Conservation (phyloP, 768 basidiomycete species). For the Podaxis sp. region DNA sequence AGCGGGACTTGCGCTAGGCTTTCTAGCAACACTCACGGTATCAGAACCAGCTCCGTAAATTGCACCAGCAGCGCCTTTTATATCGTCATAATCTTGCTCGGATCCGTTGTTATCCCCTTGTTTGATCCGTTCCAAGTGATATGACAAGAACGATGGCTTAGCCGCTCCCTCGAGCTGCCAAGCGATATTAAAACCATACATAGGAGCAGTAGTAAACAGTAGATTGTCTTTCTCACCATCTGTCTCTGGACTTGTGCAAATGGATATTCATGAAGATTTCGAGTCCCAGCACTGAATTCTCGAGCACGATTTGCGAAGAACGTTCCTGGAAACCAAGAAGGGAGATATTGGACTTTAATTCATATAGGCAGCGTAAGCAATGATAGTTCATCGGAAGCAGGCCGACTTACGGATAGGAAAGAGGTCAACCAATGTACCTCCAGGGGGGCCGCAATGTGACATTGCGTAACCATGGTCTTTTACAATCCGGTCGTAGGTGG, state of each 20-base stretch:
- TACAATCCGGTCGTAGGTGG: background rate
- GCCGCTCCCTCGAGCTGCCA: background rate
- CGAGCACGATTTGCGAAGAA: conserved; percentile 20
- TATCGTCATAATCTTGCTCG: conserved; percentile 21
- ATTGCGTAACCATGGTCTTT: background rate
- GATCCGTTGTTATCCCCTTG: background rate
- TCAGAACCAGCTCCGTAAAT: conserved; percentile 69
- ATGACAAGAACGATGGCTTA: background rate
- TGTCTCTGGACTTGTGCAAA: conserved; percentile 18
- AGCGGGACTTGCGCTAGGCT: too few relatives aligned
- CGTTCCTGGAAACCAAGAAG: conserved; percentile 28
- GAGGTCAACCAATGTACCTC: conserved; percentile 9
- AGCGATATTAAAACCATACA: background rate
- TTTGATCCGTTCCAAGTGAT: background rate
- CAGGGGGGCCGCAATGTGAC: conserved; percentile 3
- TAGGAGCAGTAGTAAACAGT: background rate
- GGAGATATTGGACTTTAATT: conserved; percentile 20
- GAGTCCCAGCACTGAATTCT: conserved; percentile 6
- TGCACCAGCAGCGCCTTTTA: conserved; percentile 77
- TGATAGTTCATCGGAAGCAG: too few relatives aligned
- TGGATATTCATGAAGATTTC: conserved; percentile 21
- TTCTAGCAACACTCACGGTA: conserved; percentile 40
- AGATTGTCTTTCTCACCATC: background rate
- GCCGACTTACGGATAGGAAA: conserved; percentile 4
- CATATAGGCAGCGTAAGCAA: background rate